Evolutionary conservation across 2,329 filamentous ascomycete genomes (phyloP).

Genomic region (Colletotrichum musicola): DNA sequence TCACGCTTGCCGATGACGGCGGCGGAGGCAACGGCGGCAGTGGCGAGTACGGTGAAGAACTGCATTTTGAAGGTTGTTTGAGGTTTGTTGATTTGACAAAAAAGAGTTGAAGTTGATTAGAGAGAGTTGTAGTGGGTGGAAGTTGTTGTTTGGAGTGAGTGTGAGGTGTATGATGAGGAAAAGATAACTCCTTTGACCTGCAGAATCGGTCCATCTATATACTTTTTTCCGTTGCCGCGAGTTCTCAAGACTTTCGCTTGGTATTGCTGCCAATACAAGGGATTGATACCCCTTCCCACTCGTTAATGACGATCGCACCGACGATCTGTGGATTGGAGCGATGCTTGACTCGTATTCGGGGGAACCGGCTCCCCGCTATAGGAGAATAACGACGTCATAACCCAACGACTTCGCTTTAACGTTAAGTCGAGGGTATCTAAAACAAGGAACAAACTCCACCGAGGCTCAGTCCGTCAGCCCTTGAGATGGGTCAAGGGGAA

Average conservation of each 20-base stretch:
- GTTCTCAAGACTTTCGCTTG: neutral
- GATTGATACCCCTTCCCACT: neutral
- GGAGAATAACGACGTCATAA: conserved; percentile 25
- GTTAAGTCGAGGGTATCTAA: conserved; percentile 14
- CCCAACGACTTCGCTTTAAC: conserved; percentile 6
- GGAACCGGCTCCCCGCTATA: conserved; percentile 13
- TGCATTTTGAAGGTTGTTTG: conserved; percentile 44
- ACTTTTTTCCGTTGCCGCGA: neutral
- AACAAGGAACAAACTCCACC: conserved; percentile 25
- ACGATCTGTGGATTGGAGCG: conserved; percentile 18
- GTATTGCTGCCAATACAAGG: conserved; percentile 23
- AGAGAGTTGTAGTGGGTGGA: neutral
- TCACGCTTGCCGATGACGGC: conserved; percentile 42
- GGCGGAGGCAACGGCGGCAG: conserved; percentile 42
- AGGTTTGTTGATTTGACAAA: neutral
- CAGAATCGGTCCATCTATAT: conserved; percentile 7
- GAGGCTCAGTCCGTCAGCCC: neutral
- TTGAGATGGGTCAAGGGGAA: neutral
- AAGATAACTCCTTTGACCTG: neutral
- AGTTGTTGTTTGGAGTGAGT: neutral
- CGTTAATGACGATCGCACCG: conserved; percentile 29
- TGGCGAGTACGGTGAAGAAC: conserved; percentile 42
- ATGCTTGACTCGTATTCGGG: conserved; percentile 27
- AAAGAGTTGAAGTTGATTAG: conserved; percentile 9
- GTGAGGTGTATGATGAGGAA: neutral